Base-by-base conservation (phyloP, 2,329 filamentous ascomycete species). In the Penicillium crustosum region DNA sequence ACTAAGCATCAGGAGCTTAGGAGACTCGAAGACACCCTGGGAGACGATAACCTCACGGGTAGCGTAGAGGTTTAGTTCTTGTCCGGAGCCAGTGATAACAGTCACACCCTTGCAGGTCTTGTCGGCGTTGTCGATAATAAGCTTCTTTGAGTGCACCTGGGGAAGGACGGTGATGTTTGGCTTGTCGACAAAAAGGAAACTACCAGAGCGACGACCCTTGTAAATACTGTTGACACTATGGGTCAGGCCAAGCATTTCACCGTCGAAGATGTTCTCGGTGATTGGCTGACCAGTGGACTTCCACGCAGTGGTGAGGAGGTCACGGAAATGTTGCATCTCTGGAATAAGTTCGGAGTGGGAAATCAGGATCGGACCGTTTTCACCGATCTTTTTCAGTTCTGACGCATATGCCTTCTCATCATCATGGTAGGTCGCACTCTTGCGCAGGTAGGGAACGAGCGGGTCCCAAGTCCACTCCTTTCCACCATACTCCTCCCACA, bases 391-490 rank as follows among this genome's bases (percentile, higher is more conserved):
- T 38, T 75, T 68, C 3, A 86, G 71, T 4, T 81, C 75, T 0
- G 78, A 75, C 1, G 73, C 66, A 60, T 81, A 83, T 0, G 80
- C 66, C 10, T 74, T 72, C 4, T 72, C 68, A 58, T 86, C 82
- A 55, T 87, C 83, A 61, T 84, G 80, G 68, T 85, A 87, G 19
- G 78, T 84, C 0, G 77, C 81, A n/a, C 77, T 76, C 75, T 86
- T 86, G 61, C 79, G 76, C 7, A 86, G 73, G 61, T 86, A 86
- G 8, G 77, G 73, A 3, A 79, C 73, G 39, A 77, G 73, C 9
- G 69, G 74, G 2, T 84, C 78, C 81, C 82, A 87, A 0, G 75
- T 85, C 85, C 85, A 88, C 8, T 77, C 73, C 2, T 74, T 63
- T 2, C 77, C 77, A 29, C 79, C 78, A 54, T 72, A 80, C 38